A percentile compares a stretch with the other conserved stretches of the same genome.
Conservation (phyloP, 257 asterid genomes). For the Penstemon newberryi region DNA sequence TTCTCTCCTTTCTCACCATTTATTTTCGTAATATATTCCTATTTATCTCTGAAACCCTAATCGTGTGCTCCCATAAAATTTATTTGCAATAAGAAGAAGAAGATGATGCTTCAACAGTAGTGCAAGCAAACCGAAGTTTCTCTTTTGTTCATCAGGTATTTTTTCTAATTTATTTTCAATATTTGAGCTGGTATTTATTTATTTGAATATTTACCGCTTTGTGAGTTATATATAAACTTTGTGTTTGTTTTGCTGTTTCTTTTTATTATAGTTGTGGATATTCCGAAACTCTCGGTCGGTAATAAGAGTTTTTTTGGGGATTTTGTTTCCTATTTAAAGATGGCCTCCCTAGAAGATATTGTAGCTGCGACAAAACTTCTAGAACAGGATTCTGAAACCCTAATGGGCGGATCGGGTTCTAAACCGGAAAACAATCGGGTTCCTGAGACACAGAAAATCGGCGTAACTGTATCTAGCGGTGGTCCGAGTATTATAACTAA, state of each 20-base stretch:
- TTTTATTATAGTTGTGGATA: background rate
- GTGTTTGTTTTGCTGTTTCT: background rate
- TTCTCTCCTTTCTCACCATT: constrained; percentile 19
- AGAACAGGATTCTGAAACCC: constrained; percentile 24
- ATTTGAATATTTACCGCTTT: background rate
- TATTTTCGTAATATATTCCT: constrained; percentile 7
- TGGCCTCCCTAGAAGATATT: constrained; percentile 28
- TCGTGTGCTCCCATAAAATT: background rate
- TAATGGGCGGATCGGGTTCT: constrained; percentile 19
- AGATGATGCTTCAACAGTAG: constrained; percentile 10
- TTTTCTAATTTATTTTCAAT: background rate
- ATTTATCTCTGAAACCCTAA: constrained; percentile 36
- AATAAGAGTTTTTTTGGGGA: background rate
- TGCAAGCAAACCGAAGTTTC: background rate
- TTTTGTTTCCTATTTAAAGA: constrained; percentile 18
- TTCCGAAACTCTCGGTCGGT: background rate
- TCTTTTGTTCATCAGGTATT: constrained; percentile 2
- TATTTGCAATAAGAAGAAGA: background rate
- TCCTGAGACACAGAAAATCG: constrained; percentile 9
- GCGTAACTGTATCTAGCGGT: too few species aligned
- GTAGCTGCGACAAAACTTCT: constrained; percentile 23
- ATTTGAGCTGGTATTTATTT: background rate
- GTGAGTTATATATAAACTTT: background rate
- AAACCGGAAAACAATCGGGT: background rate
- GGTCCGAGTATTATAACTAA: too few species aligned